A percentile compares a stretch with the other conserved stretches of the same genome.
Conservation (phyloP, 768 basidiomycete species). For the Mycena leptocephala region DNA sequence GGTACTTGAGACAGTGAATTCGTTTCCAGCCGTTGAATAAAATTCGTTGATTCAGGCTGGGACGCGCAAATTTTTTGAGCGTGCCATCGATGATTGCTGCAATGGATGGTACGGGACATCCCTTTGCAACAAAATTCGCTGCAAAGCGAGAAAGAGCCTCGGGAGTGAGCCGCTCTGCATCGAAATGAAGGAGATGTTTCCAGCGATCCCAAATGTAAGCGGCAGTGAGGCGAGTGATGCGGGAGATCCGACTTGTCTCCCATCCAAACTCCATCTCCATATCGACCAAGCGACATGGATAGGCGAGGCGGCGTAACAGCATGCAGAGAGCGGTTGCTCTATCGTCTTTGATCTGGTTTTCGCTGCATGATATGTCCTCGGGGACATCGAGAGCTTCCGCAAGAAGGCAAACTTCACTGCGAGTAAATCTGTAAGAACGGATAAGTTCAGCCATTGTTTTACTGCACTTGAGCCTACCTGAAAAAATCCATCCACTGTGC, state of each 20-base stretch:
- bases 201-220: background rate
- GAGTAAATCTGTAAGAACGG: background rate
- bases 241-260: background rate
- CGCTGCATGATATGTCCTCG: background rate
- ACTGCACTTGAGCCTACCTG: background rate
- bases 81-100: background rate
- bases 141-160: background rate
- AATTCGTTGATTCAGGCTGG: background rate
- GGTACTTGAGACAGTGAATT: constrained; percentile 5
- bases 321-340: too few species aligned
- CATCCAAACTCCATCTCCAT: background rate
- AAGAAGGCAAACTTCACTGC: background rate
- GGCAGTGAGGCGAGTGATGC: background rate
- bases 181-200: background rate
- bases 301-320: too few species aligned
- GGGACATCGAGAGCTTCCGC: background rate
- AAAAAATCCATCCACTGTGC: background rate
- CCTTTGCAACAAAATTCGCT: background rate
- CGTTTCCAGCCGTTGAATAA: background rate
- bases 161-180: background rate
- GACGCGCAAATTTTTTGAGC: background rate
- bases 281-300: too few species aligned
- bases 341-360: background rate
- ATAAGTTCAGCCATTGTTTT: background rate
- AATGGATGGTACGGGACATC: background rate